Base-by-base conservation (phyloP, 352 stramenopile genomes). In the Globisporangium middletonii region DNA sequence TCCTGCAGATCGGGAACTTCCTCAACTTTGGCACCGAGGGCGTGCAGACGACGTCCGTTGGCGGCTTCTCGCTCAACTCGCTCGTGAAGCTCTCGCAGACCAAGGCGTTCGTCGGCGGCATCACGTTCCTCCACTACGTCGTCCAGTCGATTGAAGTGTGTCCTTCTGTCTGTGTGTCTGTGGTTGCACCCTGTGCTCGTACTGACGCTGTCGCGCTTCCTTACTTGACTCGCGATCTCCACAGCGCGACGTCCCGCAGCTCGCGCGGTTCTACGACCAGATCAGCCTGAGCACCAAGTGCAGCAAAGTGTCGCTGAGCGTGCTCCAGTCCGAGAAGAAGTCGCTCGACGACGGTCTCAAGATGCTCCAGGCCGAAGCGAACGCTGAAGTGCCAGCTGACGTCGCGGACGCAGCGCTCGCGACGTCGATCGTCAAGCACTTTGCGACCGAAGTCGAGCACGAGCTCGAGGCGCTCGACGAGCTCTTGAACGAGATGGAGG, bases 31-130 rank as follows among this genome's bases (percentile, higher is more conserved):
- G 84, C 50, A 64, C 71, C n/a, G 77, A 88, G 43, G 66, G 66
- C 33, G 62, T 44, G 8, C 45, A 67, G 3, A 66, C 72, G 7
- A 55, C 68, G 18, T 67, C 59, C 18, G 73, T 87, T 3, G 73
- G 73, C 19, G 82, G 80, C 11, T 94, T 94, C 43, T 89, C 82
- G 30, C 66, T 94, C 19, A 71, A 69, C 16, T 94, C 84, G 12
- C 64, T 94, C 46, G 79, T 91, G 41, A 94, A 92, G 64, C 72
- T 94, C 43, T 94, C 84, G 13, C 84, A 94, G 66, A 94, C 84
- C 0, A 94, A 92, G 64, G 84, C 82, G 26, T 94, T 94, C 50
- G 77, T 88, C 12, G 84, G 84, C 11, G 79, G 81, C 6, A 85
- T 85, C 46, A 92, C 84, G 13, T 87, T 94, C 56, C 68, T 92